Base-by-base conservation (phyloP, 345 rosid species). In the Dipteronia dyeriana region DNA sequence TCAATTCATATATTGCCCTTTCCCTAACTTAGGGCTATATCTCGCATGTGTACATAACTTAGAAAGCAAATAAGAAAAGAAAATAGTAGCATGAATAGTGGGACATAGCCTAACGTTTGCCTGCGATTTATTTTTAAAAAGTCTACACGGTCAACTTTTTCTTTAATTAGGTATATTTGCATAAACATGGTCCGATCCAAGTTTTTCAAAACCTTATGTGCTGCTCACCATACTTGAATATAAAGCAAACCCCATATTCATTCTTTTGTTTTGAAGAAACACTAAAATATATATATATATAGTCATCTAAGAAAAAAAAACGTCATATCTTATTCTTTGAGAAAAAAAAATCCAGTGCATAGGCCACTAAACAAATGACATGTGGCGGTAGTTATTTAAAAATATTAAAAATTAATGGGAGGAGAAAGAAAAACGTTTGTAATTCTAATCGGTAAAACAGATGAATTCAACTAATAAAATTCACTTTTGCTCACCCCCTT, bases 61-160 rank as follows among this genome's bases (percentile, higher is more conserved):
- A 5, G 57, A 43, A 62, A 43, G 43, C 68, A 45, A 25, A 26
- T 25, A 20, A 1, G 76, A 23, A 23, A 29, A 73, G 41, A 12
- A 54, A 71, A n/a, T 56, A 14, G 75, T 5, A 3, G 23, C 38
- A 38, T 14, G 19, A 34, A 23, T 17, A 68, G 67, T 68, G 82
- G 80, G 31, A 71, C 13, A 26, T 26, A 26, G 76, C 83, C 81
- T 61, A 82, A 76, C 19, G 16, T 41, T 19, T 54, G 54, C 57
- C 20, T n/a, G 14, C 70, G 19, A 8, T 49, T 49, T 14, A 20
- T 51, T 17, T 53, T 70, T 3, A 9, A 39, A 45, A 20, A 26
- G 65, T 31, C n/a, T 2, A n/a, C 20, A 5, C 2, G 62, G 71
- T 66, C 71, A 75, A 75, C 22, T 51, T 65, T 51, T 41, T 3